Evolutionary conservation across 768 basidiomycete genomes (phyloP).

Genomic region (Antrodiella citrinella): DNA sequence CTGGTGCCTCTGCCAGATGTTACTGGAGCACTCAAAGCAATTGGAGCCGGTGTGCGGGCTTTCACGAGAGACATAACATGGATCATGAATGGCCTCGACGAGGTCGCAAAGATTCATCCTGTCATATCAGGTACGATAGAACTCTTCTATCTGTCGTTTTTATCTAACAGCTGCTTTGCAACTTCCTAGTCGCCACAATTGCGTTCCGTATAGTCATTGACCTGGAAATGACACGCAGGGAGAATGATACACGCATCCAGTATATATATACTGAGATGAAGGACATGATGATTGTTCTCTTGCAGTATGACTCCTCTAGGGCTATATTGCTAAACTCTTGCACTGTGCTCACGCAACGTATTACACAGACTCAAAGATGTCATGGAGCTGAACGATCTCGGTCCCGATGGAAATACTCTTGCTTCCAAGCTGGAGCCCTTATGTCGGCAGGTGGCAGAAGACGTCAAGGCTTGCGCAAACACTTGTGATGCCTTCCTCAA

Average conservation of each 20-base stretch:
- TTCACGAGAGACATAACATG: conserved; percentile 19
- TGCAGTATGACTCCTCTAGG: conserved; percentile 28
- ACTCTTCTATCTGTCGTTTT: not conserved
- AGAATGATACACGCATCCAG: conserved; percentile 43
- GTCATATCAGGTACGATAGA: conserved; percentile 20
- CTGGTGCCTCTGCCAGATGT: too few relatives aligned
- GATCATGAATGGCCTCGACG: conserved; percentile 21
- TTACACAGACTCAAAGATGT: conserved; percentile 23
- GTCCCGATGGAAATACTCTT: conserved; percentile 26
- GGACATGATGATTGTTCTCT: conserved; percentile 39
- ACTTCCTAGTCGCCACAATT: conserved; percentile 35
- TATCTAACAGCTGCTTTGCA: not conserved
- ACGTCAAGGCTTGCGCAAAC: conserved; percentile 26
- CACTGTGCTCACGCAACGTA: not conserved
- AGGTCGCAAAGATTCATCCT: conserved; percentile 20
- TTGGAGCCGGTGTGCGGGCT: conserved; percentile 14
- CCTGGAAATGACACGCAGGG: conserved; percentile 38
- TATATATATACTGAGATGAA: conserved; percentile 42
- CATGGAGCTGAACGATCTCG: conserved; percentile 20
- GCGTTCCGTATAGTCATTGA: conserved; percentile 43
- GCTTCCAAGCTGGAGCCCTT: conserved; percentile 26
- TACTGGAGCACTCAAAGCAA: conserved; percentile 1
- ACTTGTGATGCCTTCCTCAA: conserved; percentile 25
- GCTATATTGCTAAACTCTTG: not conserved
- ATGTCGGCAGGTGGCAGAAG: conserved; percentile 17